Base-by-base conservation (phyloP, 202 grass and related monocot species). In the Brachypodium distachyon region DNA sequence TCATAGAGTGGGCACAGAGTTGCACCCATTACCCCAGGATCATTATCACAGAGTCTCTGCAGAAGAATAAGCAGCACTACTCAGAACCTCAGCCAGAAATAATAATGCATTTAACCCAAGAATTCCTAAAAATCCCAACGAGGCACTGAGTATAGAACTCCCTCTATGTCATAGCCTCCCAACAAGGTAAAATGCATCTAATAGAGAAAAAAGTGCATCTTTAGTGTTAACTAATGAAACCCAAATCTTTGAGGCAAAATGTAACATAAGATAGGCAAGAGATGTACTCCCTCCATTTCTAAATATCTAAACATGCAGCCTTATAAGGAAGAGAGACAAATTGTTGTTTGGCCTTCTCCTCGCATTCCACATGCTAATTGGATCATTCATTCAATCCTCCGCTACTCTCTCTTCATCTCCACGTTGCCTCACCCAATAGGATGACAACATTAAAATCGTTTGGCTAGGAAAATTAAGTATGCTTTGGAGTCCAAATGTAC, bases 21-120 rank as follows among this genome's bases (percentile, higher is more conserved):
- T 76, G 96, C 96, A 67, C 92, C 92, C 96, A 99, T 99, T 40
- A 99, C 96, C 54, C 96, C 96, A 37, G 96, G 92, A 77, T 99
- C 96, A 83, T 89, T 95, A 67, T 99, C 96, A 77, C 90, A 96
- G 14, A 99, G 83, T 70, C 81, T 96, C 96, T 99, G 87, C 43
- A 83, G 18, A 87, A 65, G 10, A 48, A 79, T 14, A 86, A 46
- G 6, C 22, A 60, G 1, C 32, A 64, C 26, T 21, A 70, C 14
- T 84, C 12, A 84, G 43, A 80, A 47, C 14, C 52, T 21, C 17
- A 31, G 17, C 38, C 28, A 44, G 37, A 50, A 61, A 80, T 16
- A 71, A 46, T 22, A 17, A 41, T 43, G 8, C 27, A 68, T 68
- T 19, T 7, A 9, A 22, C 17, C 23, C 26, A 8, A 33, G 5